These are phyloP conservation scores for Ceratocystis ficicola DNA, from an alignment of 2,329 filamentous ascomycete genomes.

Conservation along the genomic window DNA sequence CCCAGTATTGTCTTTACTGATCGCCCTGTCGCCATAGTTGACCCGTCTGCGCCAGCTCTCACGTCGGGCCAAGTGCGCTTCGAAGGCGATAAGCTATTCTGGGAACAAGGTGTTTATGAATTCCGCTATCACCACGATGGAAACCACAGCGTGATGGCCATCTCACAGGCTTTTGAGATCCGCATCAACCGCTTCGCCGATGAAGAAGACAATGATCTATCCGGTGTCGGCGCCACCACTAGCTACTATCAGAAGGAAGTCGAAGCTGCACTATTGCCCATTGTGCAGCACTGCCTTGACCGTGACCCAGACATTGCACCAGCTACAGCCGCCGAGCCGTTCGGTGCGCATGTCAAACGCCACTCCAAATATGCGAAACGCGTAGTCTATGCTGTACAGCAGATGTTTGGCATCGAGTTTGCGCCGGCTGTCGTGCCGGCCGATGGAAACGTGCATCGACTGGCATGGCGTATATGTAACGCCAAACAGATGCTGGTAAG, in stretches of 20 bases:
- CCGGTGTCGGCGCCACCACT: conserved; percentile 26
- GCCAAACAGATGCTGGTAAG: conserved; percentile 84
- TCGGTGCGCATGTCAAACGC: conserved; percentile 72
- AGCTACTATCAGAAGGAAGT: conserved; percentile 55
- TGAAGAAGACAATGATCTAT: conserved; percentile 48
- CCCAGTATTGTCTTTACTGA: conserved; percentile 63
- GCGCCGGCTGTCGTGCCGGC: conserved; percentile 83
- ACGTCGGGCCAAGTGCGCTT: conserved; percentile 77
- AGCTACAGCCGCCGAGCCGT: conserved; percentile 62
- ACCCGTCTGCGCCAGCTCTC: conserved; percentile 42
- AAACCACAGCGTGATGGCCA: conserved; percentile 83
- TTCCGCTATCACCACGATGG: conserved; percentile 94
- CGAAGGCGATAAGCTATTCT: conserved; percentile 87
- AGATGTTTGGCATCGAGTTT: conserved; percentile 97
- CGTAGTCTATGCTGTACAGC: conserved; percentile 84
- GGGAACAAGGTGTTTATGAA: conserved; percentile 92
- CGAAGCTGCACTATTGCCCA: conserved; percentile 63
- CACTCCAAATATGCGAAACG: conserved; percentile 80
- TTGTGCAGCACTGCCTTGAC: conserved; percentile 88
- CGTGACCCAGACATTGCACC: conserved; percentile 84
- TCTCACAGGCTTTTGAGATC: conserved; percentile 88
- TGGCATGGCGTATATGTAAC: conserved; percentile 90
- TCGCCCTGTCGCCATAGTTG: conserved; percentile 36
- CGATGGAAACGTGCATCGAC: conserved; percentile 77
- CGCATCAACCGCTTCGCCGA: conserved; percentile 68